A percentile compares a stretch with the other conserved stretches of the same genome.
Conservation (phyloP, 2,329 filamentous ascomycete genomes). For the Claviceps cyperi region DNA sequence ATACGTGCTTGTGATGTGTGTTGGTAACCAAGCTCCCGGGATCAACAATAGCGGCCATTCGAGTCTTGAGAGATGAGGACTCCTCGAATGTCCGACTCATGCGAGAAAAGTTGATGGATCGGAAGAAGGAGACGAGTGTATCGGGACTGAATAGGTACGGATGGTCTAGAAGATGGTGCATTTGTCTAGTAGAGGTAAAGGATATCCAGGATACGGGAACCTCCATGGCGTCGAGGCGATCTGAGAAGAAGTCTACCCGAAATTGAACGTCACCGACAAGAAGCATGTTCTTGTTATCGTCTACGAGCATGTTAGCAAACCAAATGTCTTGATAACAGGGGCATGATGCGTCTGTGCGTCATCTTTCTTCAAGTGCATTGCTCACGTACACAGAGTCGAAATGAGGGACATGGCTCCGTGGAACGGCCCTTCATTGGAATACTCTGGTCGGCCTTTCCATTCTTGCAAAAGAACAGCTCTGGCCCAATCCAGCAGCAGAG, state of each 20-base stretch:
- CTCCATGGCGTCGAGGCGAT: constrained; percentile 59
- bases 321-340: too few relatives aligned
- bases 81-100: constrained; percentile 74
- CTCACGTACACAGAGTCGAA: constrained; percentile 51
- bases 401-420: constrained; percentile 67
- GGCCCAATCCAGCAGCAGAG: constrained; percentile 54
- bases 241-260: constrained; percentile 58
- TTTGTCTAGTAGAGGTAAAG: constrained; percentile 45
- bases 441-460: constrained; percentile 64
- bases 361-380: neutral
- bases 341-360: too few relatives aligned
- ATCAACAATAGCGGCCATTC: constrained; percentile 41
- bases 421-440: constrained; percentile 55
- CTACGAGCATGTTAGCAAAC: constrained; percentile 21
- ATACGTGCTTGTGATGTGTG: constrained; percentile 41
- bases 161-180: constrained; percentile 63
- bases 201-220: constrained; percentile 60
- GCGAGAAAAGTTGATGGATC: constrained; percentile 69
- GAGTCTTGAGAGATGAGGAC: constrained; percentile 41
- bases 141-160: constrained; percentile 65
- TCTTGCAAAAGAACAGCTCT: constrained; percentile 60
- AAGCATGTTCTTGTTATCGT: constrained; percentile 47
- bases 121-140: constrained; percentile 68
- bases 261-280: constrained; percentile 57
- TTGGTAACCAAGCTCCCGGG: constrained; percentile 41